phyloP scores from a whole-genome alignment of 306 rosid species.

The Corylus americana region DNA sequence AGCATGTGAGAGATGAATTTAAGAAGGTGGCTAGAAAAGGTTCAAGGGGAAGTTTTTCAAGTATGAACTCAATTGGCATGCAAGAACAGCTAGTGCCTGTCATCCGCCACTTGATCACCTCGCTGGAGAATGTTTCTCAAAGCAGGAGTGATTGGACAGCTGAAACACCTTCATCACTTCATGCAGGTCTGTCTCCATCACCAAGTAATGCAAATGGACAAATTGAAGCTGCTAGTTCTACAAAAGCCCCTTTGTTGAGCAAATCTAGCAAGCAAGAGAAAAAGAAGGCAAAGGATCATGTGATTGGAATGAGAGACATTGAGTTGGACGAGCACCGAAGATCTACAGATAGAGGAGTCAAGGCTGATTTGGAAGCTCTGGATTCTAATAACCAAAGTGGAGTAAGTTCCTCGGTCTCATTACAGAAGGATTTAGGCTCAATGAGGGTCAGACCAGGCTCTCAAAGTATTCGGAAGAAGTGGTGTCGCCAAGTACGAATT shows the following conservation, averaged over 20 bases:
- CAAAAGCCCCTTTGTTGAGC: constrained; percentile 81
- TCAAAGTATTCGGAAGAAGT: constrained; percentile 62
- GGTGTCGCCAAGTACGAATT: constrained; percentile 90
- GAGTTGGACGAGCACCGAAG: constrained; percentile 72
- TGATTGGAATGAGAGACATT: constrained; percentile 64
- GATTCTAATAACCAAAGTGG: constrained; percentile 56
- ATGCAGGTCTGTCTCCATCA: constrained; percentile 57
- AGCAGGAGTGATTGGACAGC: constrained; percentile 56
- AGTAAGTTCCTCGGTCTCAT: constrained; percentile 51
- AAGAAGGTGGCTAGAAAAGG: constrained; percentile 55
- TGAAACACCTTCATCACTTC: constrained; percentile 36
- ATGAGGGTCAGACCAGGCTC: constrained; percentile 63
- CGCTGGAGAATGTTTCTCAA: constrained; percentile 69
- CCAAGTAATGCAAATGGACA: constrained; percentile 65
- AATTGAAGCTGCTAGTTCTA: constrained; percentile 64
- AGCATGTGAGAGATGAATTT: constrained; percentile 80
- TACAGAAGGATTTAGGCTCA: constrained; percentile 62
- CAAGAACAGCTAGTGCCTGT: constrained; percentile 78
- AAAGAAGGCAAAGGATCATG: constrained; percentile 80
- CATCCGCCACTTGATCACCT: constrained; percentile 55
- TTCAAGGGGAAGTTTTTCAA: constrained; percentile 64
- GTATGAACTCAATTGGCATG: constrained; percentile 46
- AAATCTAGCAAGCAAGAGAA: constrained; percentile 73
- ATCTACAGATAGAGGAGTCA: constrained; percentile 69
- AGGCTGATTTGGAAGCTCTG: constrained; percentile 51